Base-by-base conservation (phyloP, 164 flowering plant species). In the Kingdonia uniflora region DNA sequence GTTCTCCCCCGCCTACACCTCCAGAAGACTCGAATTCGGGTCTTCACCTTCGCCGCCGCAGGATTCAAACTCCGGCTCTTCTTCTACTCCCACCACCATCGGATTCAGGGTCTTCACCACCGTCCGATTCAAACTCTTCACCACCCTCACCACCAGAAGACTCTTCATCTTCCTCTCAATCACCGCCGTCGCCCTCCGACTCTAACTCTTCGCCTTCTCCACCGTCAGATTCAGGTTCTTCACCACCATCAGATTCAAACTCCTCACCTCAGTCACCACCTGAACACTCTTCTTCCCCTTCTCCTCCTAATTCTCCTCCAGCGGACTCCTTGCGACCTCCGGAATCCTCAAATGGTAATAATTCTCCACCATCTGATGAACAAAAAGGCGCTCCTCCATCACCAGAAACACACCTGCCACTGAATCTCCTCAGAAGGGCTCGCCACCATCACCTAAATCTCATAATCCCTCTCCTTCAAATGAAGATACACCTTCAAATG, bases 221-320 rank as follows among this genome's bases (percentile, higher is more conserved):
- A 14, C 54, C 68, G 14, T 22, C 51, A 1, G 17, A 24, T 5
- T 6, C 44, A 14, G 24, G 46, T 21, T 19, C 39, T 26, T 33
- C 72, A 15, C 56, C 65, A 10, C 48, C 68, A 13, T 23, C 69
- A 8, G 49, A 33, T 21, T 38, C 60, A 11, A 35, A 38, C 3
- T 17, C 54, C 8, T 25, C 66, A 2, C n/a, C n/a, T n/a, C n/a
- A n/a, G n/a, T n/a, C n/a, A n/a, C 62, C 68, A 7, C 64, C 69
- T 14, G 23, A 17, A 14, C 2, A 17, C 14, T 14, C 64, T 10
- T 41, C 68, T 13, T 11, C 52, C 1, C 37, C 63, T n/a, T 46
- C 65, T 2, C 58, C 71, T 4, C 52, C 66, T n/a, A 12, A 23
- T 19, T 6, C 71, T 10, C 26, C 75, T 17, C 55, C 60, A 6